phyloP scores from a whole-genome alignment of 371 early-diverging fungal genomes.

The Mucor mucedo region DNA sequence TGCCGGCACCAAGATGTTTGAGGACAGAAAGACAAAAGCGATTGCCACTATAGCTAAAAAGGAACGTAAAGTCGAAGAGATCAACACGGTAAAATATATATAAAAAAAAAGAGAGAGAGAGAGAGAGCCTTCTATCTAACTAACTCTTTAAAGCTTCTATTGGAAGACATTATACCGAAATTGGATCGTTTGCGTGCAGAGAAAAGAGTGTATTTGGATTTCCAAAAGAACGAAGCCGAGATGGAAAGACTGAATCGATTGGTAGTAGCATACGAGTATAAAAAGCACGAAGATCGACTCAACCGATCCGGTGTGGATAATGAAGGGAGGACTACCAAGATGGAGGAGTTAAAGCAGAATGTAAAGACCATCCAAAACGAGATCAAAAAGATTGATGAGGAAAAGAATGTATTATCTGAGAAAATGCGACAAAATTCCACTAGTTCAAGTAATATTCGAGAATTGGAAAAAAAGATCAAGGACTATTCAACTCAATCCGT shows the following conservation, averaged over 20 bases:
- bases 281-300: constrained; percentile 55
- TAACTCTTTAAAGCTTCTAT: constrained; percentile 49
- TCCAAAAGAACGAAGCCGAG: constrained; percentile 90
- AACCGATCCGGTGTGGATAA: constrained; percentile 48
- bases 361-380: constrained; percentile 51
- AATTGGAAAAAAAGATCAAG: constrained; percentile 73
- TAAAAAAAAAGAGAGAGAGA: neutral
- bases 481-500: constrained; percentile 79
- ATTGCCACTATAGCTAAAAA: constrained; percentile 94
- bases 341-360: constrained; percentile 35
- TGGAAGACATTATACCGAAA: constrained; percentile 94
- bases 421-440: constrained; percentile 40
- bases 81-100: constrained; percentile 54
- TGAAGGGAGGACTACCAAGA: constrained; percentile 32
- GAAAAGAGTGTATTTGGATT: constrained; percentile 91
- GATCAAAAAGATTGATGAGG: constrained; percentile 50
- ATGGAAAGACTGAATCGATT: constrained; percentile 81
- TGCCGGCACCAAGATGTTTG: constrained; percentile 98
- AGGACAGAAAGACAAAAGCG: constrained; percentile 97
- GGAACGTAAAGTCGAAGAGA: constrained; percentile 94
- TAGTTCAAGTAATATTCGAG: constrained; percentile 66
- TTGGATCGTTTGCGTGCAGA: constrained; percentile 89
- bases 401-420: constrained; percentile 46
- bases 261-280: constrained; percentile 85
- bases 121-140: neutral